phyloP scores from a whole-genome alignment of 2,329 filamentous ascomycete genomes.

The Kalaharituber pfeilii region DNA sequence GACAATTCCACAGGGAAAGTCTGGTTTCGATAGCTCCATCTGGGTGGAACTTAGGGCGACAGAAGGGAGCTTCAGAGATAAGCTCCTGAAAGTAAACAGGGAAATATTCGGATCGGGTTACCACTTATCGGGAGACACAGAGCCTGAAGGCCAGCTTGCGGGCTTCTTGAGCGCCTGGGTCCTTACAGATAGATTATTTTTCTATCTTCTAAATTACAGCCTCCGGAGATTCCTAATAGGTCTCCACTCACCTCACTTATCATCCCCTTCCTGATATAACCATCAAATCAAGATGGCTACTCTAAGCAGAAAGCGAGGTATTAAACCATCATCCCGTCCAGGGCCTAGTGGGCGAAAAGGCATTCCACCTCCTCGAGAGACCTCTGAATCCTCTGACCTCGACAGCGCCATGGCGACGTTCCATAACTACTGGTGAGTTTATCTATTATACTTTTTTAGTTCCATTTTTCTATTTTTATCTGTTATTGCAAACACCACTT shows the following conservation, averaged over 20 bases:
- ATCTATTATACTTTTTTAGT: conserved; percentile 2
- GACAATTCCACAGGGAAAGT: background rate
- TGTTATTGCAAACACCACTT: background rate
- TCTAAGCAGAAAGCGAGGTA: conserved; percentile 17
- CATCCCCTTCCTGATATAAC: background rate
- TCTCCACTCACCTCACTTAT: background rate
- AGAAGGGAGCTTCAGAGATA: background rate
- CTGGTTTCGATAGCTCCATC: background rate
- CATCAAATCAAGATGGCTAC: conserved; percentile 17
- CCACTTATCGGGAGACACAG: background rate
- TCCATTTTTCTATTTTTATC: conserved; percentile 1
- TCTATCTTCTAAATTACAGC: background rate
- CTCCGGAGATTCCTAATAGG: background rate
- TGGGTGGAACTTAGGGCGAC: background rate
- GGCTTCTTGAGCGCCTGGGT: background rate
- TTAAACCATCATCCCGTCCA: conserved; percentile 16
- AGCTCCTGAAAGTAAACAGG: background rate
- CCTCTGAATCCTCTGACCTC: conserved; percentile 6
- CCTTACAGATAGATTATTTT: background rate
- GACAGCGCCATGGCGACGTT: conserved; percentile 23
- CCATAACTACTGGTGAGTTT: conserved; percentile 22
- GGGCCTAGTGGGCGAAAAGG: conserved; percentile 9
- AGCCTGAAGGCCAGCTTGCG: background rate
- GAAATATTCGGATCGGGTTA: background rate
- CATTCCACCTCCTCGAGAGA: conserved; percentile 13